Percentiles rank a stretch among this genome's conserved stretches.
Conservation (phyloP, 768 basidiomycete genomes). For the Boletus sp. region DNA sequence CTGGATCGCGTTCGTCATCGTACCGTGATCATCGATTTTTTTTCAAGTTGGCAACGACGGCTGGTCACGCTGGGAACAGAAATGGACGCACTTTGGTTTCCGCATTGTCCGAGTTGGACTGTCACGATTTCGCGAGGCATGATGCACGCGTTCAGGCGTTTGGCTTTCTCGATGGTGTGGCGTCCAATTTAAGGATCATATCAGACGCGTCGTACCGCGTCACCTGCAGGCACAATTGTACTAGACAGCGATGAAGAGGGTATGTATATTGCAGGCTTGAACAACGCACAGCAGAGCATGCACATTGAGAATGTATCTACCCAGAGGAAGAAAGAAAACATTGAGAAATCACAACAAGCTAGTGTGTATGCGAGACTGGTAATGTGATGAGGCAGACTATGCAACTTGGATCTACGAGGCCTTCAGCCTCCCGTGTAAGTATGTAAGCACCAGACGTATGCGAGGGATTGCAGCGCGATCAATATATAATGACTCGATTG, state of each 20-base stretch:
- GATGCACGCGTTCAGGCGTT: slow-evolving; percentile 13
- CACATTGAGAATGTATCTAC: slow-evolving; percentile 22
- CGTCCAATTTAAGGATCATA: slow-evolving; percentile 1
- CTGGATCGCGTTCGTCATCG: slow-evolving; percentile 39
- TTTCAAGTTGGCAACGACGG: background rate
- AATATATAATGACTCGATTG: slow-evolving; percentile 2
- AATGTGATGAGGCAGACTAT: slow-evolving; percentile 18
- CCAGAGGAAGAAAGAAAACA: slow-evolving; percentile 8
- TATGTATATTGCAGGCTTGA: background rate
- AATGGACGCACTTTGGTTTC: slow-evolving; percentile 74
- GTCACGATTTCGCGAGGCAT: slow-evolving; percentile 88
- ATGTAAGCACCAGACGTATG: slow-evolving; percentile 22
- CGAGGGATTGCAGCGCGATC: slow-evolving; percentile 14
- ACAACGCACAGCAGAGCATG: slow-evolving; percentile 14
- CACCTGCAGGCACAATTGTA: background rate
- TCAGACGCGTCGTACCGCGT: slow-evolving; percentile 8
- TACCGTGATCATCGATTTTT: background rate
- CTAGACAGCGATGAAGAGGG: background rate
- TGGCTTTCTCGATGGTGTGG: background rate
- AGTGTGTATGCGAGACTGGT: slow-evolving; percentile 23
- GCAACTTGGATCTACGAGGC: slow-evolving; percentile 29
- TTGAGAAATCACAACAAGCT: slow-evolving; percentile 20
- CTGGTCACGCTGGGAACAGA: slow-evolving; percentile 1
- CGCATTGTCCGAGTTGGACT: slow-evolving; percentile 86
- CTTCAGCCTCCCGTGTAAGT: slow-evolving; percentile 35